Evolutionary conservation across 129 eudicot species (phyloP), one percentile per base, ranked within the genome.

Genomic region (Pseudognaphalium luteoalbum): DNA sequence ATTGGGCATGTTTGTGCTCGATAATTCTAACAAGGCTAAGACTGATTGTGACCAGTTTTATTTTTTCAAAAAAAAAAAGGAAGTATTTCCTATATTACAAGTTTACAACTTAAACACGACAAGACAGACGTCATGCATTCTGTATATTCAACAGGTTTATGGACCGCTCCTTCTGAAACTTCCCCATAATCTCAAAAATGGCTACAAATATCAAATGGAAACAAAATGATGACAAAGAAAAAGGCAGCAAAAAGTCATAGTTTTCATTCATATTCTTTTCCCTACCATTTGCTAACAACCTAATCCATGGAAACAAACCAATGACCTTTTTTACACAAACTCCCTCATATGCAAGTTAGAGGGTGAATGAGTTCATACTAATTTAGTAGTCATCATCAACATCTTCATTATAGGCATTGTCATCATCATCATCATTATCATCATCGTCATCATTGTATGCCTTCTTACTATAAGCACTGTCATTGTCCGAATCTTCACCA

Each of bases 381-480:
- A 25, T 3, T 39, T 34, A 76, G 54, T 66, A 73, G 3, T 73
- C 75, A 20, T 80, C 81, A 56, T 66, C 81, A 21, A 0, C 63
- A 62, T 79, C 82, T 63, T 72, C 73, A 56, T 16, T 50, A 61
- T 69, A 70, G 4, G 11, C 70, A 39, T 67, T 58, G 71, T 75
- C 59, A 34, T 78, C 76, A 20, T 78, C 50, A 63, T 79, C 82
- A 16, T 78, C 50, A 75, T 74, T 57, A 21, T 64, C 68, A 0
- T 65, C 64, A 12, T 80, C 79, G 15, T 73, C 83, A 52, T 79
- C 82, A 64, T 67, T 66, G 56, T 79, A 62, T 0, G 82, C 44
- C 67, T 71, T 79, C 41, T 71, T 69, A 28, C 7, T 21, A 37
- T 78, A 70, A 2, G 12, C 50, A 14, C 62, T 70, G 2, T 63